Evolutionary conservation across 176 grass and related monocot genomes (phyloP).

Genomic region (Paspalum notatum): DNA sequence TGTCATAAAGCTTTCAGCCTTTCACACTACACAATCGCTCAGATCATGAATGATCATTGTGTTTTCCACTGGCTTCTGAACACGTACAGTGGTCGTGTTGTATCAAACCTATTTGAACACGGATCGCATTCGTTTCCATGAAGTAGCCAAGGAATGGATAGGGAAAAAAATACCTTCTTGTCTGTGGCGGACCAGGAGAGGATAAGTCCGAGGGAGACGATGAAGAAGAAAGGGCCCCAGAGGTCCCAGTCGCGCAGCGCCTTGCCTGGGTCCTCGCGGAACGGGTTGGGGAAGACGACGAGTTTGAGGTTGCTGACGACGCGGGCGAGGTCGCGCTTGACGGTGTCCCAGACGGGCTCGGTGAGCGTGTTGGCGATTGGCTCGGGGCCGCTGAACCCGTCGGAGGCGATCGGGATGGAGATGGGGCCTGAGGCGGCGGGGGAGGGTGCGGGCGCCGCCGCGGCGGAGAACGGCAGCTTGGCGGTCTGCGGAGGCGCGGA

Average conservation of each 20-base stretch:
- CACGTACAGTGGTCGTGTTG: neutral
- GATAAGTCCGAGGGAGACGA: constrained; percentile 78
- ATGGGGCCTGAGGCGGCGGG: constrained; percentile 8
- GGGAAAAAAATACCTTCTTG: constrained; percentile 57
- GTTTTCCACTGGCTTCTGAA: neutral
- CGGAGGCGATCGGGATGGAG: constrained; percentile 44
- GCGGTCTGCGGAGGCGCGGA: neutral
- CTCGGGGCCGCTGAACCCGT: constrained; percentile 59
- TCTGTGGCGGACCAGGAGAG: constrained; percentile 90
- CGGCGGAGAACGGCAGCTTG: constrained; percentile 39
- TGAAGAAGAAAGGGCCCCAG: constrained; percentile 99
- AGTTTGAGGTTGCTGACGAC: constrained; percentile 93
- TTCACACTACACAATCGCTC: neutral
- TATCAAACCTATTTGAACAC: neutral
- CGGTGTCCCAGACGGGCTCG: constrained; percentile 90
- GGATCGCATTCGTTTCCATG: neutral
- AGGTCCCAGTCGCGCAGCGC: constrained; percentile 95
- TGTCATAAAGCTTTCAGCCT: neutral
- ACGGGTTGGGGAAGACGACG: constrained; percentile 95
- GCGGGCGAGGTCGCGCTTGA: constrained; percentile 84
- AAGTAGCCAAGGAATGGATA: neutral
- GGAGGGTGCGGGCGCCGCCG: constrained; percentile 1
- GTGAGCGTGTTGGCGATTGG: constrained; percentile 69
- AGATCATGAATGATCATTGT: neutral
- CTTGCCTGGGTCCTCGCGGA: constrained; percentile 87